Conservation (phyloP, 2,329 filamentous ascomycete species). For the Aureobasidium sp. region DNA sequence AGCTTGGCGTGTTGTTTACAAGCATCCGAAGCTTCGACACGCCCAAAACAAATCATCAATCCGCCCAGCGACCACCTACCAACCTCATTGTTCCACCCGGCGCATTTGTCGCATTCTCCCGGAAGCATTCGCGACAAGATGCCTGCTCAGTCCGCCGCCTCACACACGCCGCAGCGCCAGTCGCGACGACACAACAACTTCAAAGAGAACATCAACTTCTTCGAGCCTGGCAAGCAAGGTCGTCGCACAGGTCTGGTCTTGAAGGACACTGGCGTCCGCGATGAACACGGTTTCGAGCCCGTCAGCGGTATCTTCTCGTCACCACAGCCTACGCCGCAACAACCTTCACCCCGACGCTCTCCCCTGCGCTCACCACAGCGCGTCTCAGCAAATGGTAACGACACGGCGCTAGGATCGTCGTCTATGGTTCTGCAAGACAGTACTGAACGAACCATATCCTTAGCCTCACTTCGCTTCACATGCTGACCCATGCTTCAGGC, state of each 20-base stretch:
- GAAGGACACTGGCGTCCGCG: conserved; percentile 69
- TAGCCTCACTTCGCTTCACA: not conserved
- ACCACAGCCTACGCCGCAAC: conserved; percentile 55
- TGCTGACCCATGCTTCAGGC: conserved; percentile 29
- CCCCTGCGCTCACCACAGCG: conserved; percentile 23
- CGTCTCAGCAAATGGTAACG: conserved; percentile 25
- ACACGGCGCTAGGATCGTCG: conserved; percentile 44
- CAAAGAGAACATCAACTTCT: conserved; percentile 20
- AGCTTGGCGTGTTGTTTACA: conserved; percentile 15
- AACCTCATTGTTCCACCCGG: not conserved
- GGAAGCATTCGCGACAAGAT: not conserved
- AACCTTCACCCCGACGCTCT: not conserved
- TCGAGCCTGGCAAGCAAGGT: conserved; percentile 20
- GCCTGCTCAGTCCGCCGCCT: conserved; percentile 5
- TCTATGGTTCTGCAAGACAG: conserved; percentile 54
- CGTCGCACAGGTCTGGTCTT: conserved; percentile 88
- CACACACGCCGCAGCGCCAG: conserved; percentile 17
- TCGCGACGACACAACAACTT: conserved; percentile 17
- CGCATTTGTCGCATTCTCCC: not conserved
- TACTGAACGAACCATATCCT: conserved; percentile 31
- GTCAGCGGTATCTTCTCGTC: conserved; percentile 86
- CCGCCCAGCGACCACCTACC: not conserved
- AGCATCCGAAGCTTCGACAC: not conserved
- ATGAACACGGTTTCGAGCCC: conserved; percentile 87
- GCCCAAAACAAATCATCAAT: not conserved